phyloP scores from a whole-genome alignment of 345 rosid genomes.

The Brassica carinata region DNA sequence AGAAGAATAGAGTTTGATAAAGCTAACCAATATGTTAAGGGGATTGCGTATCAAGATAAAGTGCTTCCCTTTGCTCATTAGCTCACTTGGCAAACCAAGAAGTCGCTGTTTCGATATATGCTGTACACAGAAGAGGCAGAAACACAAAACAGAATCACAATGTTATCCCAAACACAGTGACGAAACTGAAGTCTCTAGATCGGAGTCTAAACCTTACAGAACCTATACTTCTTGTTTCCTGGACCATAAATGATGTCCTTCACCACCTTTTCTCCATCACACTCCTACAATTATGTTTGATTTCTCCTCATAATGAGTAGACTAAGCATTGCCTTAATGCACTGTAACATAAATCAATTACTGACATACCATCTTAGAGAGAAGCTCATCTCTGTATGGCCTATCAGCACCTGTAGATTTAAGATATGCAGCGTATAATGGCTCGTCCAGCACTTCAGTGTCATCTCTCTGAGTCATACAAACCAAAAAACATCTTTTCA shows the following conservation, averaged over 20 bases:
- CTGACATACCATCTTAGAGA: constrained; percentile 58
- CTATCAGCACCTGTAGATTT: constrained; percentile 53
- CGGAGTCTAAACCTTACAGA: constrained; percentile 69
- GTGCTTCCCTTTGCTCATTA: constrained; percentile 82
- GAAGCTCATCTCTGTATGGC: constrained; percentile 72
- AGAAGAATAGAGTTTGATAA: constrained; percentile 10
- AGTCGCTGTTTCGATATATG: constrained; percentile 69
- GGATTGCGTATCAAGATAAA: constrained; percentile 77
- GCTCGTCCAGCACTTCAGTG: constrained; percentile 76
- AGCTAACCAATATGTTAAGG: constrained; percentile 63
- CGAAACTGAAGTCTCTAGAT: neutral
- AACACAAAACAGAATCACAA: neutral
- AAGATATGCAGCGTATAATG: constrained; percentile 63
- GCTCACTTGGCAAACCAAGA: constrained; percentile 62
- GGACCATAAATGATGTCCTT: constrained; percentile 67
- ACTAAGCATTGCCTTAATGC: neutral
- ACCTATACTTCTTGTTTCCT: constrained; percentile 69
- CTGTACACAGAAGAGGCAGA: constrained; percentile 39
- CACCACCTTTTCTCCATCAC: constrained; percentile 73
- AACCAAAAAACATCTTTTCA: constrained; percentile 4
- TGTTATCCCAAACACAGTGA: neutral
- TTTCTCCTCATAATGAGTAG: neutral
- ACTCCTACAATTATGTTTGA: constrained; percentile 46
- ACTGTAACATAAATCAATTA: neutral
- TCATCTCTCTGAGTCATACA: constrained; percentile 62